A percentile compares a stretch with the other conserved stretches of the same genome.
phyloP scores from a whole-genome alignment of 192 early-diverging fungal species.

The Radiomyces spectabilis region DNA sequence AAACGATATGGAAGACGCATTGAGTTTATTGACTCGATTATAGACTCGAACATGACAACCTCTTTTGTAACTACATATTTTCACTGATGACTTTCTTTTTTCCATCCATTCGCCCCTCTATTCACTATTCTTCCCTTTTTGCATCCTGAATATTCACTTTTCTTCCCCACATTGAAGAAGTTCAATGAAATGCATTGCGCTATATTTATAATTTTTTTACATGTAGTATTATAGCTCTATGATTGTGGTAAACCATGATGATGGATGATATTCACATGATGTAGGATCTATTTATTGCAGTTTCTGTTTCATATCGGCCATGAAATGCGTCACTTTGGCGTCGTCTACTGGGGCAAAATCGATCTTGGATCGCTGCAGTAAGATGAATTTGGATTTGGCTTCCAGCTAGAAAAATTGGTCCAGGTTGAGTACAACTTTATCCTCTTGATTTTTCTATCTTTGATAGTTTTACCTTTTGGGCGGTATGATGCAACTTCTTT shows the following conservation, averaged over 20 bases:
- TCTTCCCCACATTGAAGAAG: too few species aligned
- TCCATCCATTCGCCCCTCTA: too few species aligned
- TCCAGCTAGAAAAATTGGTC: constrained; percentile 46
- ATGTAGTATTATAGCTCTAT: too few species aligned
- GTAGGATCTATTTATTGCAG: too few species aligned
- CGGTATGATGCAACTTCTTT: constrained; percentile 73
- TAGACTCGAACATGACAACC: neutral
- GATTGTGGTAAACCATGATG: too few species aligned
- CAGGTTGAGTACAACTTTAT: neutral
- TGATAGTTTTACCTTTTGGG: constrained; percentile 70
- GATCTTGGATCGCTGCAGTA: constrained; percentile 56
- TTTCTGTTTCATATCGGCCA: too few species aligned
- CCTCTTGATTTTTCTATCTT: neutral
- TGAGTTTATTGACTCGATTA: constrained; percentile 14
- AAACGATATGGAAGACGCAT: constrained; percentile 22
- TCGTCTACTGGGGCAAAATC: constrained; percentile 56
- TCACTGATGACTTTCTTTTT: constrained; percentile 1
- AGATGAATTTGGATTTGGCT: constrained; percentile 70
- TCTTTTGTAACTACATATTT: neutral
- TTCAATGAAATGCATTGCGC: too few species aligned
- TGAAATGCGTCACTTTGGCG: too few species aligned
- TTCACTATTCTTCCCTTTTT: too few species aligned
- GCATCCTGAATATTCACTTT: too few species aligned
- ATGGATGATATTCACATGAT: too few species aligned
- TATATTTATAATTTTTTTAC: too few species aligned